Evolutionary conservation across 2,329 filamentous ascomycete genomes (phyloP).

Genomic region (Fonsecaea erecta): DNA sequence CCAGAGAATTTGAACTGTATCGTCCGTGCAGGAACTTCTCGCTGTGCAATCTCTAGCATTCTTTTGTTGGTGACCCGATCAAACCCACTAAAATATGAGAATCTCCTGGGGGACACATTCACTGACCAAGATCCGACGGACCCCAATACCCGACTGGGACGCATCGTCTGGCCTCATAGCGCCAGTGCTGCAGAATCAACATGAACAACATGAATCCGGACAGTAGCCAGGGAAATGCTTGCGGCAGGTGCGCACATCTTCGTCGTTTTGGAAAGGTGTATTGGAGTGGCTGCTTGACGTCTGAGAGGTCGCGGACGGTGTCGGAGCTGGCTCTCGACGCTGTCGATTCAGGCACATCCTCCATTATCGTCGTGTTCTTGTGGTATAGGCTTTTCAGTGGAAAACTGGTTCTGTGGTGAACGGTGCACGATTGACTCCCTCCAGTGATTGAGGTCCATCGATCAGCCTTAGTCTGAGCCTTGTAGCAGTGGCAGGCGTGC

Average conservation of each 20-base stretch:
- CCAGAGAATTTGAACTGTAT: slow-evolving; percentile 7
- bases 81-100: not conserved
- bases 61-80: not conserved
- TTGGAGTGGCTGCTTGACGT: slow-evolving; percentile 2
- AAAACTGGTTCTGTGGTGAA: not conserved
- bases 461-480: not conserved
- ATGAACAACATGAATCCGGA: not conserved
- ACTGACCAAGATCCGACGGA: slow-evolving; percentile 6
- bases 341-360: not conserved
- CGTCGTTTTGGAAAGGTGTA: not conserved
- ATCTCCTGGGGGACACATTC: not conserved
- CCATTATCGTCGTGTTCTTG: not conserved
- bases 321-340: not conserved
- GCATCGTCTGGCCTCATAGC: not conserved
- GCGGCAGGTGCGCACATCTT: slow-evolving; percentile 1
- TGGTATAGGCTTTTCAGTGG: not conserved
- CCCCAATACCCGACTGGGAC: slow-evolving; percentile 11
- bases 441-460: not conserved
- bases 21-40: slow-evolving; percentile 7
- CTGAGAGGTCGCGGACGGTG: slow-evolving; percentile 8
- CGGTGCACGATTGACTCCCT: not conserved
- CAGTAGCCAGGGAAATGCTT: slow-evolving; percentile 3
- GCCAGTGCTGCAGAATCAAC: slow-evolving; percentile 5
- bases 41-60: slow-evolving; percentile 6
- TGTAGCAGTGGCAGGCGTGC: not conserved